Evolutionary conservation across 768 basidiomycete genomes (phyloP), one percentile per base, ranked within the genome.

Genomic region (Pleurotus platypus): DNA sequence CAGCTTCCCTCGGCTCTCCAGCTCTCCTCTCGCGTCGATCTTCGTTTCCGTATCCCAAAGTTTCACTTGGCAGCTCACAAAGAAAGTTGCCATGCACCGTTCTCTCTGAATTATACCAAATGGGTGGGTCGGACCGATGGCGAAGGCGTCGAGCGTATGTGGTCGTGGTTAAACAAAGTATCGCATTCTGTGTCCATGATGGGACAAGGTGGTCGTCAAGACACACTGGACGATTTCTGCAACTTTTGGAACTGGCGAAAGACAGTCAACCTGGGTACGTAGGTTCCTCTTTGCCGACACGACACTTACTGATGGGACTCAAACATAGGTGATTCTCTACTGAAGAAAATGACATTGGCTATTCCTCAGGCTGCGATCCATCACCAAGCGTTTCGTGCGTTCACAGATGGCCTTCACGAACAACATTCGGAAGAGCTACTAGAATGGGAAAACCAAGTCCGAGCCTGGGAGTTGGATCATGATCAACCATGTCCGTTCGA

Each of bases 71-170:
- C 57, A 8, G 55, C 50, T 11, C 67, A 69, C 43, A 57, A 56
- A 2, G 18, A 57, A 22, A 57, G 58, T 15, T 70, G 69, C 49
- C 59, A 61, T 15, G 56, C 48, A 13, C 59, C 58, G 6, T 63
- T 42, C 27, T 74, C 72, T 0, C 63, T 76, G 43, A 72, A 75
- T 38, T 67, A 60, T 37, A 59, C 57, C 1, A 55, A 55, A 12
- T 57, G 68, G 1, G 62, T 65, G 16, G 70, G 69, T 5, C 60
- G 66, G 0, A 69, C 64, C 4, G 69, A 73, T 59, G 70, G 75
- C 0, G 74, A 78, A 50, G 72, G 61, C 0, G 63, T 70, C 0
- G 75, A 78, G 48, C 9, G 30, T 35, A 35, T 35, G 9, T 35
- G 30, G 30, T 35, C 9, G 30, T 35, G 30, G 30, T 35, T 65